Conservation (phyloP, 352 stramenopile species). For the Phytophthora pistaciae region DNA sequence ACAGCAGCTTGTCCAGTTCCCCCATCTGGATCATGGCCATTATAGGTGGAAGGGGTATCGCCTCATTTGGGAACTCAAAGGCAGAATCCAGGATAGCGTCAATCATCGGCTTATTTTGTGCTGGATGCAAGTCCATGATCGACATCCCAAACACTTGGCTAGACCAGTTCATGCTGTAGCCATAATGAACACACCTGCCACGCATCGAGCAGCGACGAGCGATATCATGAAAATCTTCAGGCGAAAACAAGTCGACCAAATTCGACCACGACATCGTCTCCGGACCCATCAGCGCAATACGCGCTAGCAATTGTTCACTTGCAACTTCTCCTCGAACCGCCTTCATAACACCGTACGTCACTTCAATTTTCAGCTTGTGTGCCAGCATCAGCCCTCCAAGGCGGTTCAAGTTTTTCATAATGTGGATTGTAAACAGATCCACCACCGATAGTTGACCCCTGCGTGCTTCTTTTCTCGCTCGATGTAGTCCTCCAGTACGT, state of each 20-base stretch:
- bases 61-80: slow-evolving; percentile 12
- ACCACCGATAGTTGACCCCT: slow-evolving; percentile 21
- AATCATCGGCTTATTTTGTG: too few relatives aligned
- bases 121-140: too few relatives aligned
- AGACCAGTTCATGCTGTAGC: slow-evolving; percentile 29
- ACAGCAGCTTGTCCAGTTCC: slow-evolving; percentile 26
- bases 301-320: slow-evolving; percentile 13
- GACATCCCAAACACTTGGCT: slow-evolving; percentile 22
- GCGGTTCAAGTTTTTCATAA: slow-evolving; percentile 22
- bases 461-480: slow-evolving; percentile 14
- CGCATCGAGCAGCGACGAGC: slow-evolving; percentile 30
- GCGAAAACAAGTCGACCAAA: slow-evolving; percentile 29
- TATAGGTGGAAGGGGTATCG: neutral
- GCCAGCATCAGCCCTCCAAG: slow-evolving; percentile 23
- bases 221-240: slow-evolving; percentile 38
- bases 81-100: slow-evolving; percentile 8
- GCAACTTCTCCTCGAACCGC: slow-evolving; percentile 14
- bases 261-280: slow-evolving; percentile 37
- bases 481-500: slow-evolving; percentile 12
- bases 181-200: slow-evolving; percentile 30
- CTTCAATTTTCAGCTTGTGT: slow-evolving; percentile 29
- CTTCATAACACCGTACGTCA: slow-evolving; percentile 33
- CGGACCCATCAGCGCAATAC: slow-evolving; percentile 29
- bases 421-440: slow-evolving; percentile 36
- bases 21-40: slow-evolving; percentile 1